Conservation (phyloP, 2,329 filamentous ascomycete genomes). For the Trematosphaeria pertusa region DNA sequence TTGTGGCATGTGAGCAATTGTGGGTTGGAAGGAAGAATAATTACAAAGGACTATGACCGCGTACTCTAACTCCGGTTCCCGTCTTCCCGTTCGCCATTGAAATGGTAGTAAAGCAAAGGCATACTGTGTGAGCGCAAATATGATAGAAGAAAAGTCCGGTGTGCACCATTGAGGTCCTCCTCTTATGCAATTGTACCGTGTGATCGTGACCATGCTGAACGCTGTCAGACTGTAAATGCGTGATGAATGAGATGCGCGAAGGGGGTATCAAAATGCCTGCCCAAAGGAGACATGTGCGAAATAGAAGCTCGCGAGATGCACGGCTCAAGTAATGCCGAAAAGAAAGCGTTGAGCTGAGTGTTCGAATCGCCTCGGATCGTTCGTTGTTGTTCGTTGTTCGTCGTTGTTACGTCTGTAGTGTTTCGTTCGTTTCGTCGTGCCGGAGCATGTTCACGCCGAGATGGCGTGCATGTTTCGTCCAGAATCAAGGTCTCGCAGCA, state of each 20-base stretch:
- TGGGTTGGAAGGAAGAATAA: too few relatives aligned
- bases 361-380: too few relatives aligned
- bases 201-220: constrained; percentile 15
- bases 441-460: too few relatives aligned
- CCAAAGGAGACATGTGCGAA: constrained; percentile 10
- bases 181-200: constrained; percentile 11
- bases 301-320: not conserved
- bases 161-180: constrained; percentile 1
- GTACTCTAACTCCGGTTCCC: too few relatives aligned
- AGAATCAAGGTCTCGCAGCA: constrained; percentile 14
- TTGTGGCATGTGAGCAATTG: too few relatives aligned
- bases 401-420: too few relatives aligned
- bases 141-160: not conserved
- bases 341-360: too few relatives aligned
- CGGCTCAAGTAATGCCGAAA: too few relatives aligned
- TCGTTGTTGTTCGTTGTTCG: too few relatives aligned
- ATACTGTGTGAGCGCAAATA: not conserved
- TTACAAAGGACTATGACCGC: too few relatives aligned
- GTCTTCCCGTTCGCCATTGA: too few relatives aligned
- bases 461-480: constrained; percentile 20
- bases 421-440: too few relatives aligned
- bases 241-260: constrained; percentile 9
- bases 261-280: constrained; percentile 40
- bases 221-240: constrained; percentile 13
- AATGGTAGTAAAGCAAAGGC: not conserved